Evolutionary conservation across 2,329 filamentous ascomycete genomes (phyloP).

Genomic region (Ophiostoma sp.): DNA sequence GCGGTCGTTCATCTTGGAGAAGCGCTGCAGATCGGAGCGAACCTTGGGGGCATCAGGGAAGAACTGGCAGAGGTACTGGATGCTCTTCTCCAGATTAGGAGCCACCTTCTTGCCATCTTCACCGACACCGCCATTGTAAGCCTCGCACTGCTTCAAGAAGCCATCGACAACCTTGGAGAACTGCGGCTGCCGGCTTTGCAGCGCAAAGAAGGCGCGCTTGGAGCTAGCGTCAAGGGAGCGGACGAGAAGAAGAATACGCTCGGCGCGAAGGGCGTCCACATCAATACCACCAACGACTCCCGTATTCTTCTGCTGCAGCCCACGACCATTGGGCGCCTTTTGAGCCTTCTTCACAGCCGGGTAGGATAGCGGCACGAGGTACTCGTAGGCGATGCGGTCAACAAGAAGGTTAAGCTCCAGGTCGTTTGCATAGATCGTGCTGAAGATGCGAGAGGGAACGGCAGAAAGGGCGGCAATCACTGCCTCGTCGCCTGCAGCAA

Average conservation of each 20-base stretch:
- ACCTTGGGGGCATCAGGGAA: constrained; percentile 71
- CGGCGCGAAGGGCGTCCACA: constrained; percentile 70
- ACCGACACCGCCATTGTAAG: constrained; percentile 81
- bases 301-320: constrained; percentile 11
- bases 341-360: constrained; percentile 61
- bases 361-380: constrained; percentile 81
- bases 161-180: constrained; percentile 67
- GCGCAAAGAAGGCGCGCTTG: constrained; percentile 80
- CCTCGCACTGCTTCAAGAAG: constrained; percentile 80
- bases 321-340: constrained; percentile 53
- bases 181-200: constrained; percentile 71
- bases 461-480: constrained; percentile 70
- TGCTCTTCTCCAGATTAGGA: constrained; percentile 62
- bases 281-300: constrained; percentile 42
- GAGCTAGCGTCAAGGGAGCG: constrained; percentile 71
- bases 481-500: constrained; percentile 73
- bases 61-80: constrained; percentile 66
- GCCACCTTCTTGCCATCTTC: constrained; percentile 66
- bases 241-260: constrained; percentile 76
- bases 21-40: constrained; percentile 75
- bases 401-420: constrained; percentile 76
- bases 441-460: constrained; percentile 79
- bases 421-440: constrained; percentile 86
- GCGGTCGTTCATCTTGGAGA: constrained; percentile 85
- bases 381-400: constrained; percentile 80